Conservation (phyloP, 148 eudicot genomes). For the Camellia granthamiana region DNA sequence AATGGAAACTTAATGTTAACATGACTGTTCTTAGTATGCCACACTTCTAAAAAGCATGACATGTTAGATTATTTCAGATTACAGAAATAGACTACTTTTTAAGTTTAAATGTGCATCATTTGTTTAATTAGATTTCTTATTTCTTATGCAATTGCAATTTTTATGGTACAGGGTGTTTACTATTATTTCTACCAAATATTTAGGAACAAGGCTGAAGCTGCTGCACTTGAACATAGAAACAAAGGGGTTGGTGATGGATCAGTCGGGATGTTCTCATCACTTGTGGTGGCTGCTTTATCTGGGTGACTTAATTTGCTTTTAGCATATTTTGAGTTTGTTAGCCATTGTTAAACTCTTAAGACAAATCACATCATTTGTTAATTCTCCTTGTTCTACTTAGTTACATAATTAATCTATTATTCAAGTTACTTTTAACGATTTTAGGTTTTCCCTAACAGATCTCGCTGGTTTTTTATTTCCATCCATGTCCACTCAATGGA, state of each 20-base stretch:
- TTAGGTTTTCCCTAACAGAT: background rate
- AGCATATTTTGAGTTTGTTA: background rate
- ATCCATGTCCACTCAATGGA: background rate
- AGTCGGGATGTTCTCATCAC: constrained; percentile 94
- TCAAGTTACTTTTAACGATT: background rate
- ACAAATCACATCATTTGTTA: background rate
- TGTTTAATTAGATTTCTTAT: constrained; percentile 24
- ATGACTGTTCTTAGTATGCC: too few relatives aligned
- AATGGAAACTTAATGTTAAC: too few relatives aligned
- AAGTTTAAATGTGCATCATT: background rate
- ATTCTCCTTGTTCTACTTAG: background rate
- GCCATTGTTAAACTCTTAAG: background rate
- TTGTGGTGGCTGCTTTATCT: constrained; percentile 88
- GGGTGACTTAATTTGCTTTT: constrained; percentile 53
- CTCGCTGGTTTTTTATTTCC: background rate
- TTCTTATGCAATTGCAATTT: constrained; percentile 41
- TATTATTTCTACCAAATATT: constrained; percentile 99
- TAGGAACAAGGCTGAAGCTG: constrained; percentile 81
- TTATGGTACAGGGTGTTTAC: constrained; percentile 95
- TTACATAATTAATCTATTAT: background rate
- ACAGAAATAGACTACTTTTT: background rate
- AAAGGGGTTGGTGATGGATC: constrained; percentile 92
- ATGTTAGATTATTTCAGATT: background rate
- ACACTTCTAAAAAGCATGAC: too few relatives aligned
- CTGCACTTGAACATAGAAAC: constrained; percentile 72